Evolutionary conservation across 768 basidiomycete genomes (phyloP).

Genomic region (Podaxis rugospora): DNA sequence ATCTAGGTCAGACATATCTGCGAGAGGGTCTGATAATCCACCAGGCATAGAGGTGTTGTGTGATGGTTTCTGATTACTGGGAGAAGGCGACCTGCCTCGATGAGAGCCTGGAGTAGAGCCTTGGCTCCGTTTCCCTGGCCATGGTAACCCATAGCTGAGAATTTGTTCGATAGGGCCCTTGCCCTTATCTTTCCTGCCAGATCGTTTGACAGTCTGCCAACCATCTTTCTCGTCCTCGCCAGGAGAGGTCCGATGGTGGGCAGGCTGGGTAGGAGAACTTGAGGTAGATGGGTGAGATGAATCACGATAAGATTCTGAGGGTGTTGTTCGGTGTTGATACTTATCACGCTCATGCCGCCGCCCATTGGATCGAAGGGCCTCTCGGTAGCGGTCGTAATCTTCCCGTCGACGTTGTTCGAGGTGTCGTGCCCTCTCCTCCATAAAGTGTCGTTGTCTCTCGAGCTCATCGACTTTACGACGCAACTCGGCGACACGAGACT

Average conservation of each 20-base stretch:
- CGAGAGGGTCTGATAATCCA: background rate
- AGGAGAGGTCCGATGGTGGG: background rate
- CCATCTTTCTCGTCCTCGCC: background rate
- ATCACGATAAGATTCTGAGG: background rate
- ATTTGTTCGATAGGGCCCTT: background rate
- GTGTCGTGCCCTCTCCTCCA: constrained; percentile 3
- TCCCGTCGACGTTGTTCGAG: constrained; percentile 6
- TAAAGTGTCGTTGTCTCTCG: constrained; percentile 3
- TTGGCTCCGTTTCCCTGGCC: background rate
- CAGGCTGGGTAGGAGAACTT: background rate
- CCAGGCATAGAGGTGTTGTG: background rate
- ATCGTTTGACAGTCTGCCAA: constrained; percentile 7
- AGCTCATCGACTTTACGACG: constrained; percentile 4
- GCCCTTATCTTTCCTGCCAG: background rate
- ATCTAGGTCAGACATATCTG: background rate
- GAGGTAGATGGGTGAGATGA: background rate
- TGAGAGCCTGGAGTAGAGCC: background rate
- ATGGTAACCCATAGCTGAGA: background rate
- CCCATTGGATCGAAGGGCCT: background rate
- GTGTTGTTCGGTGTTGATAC: background rate
- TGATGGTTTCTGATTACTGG: background rate
- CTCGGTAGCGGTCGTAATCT: constrained; percentile 2
- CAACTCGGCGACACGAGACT: background rate
- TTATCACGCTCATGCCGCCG: background rate
- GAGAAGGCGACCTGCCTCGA: background rate